phyloP scores from a whole-genome alignment of 208 protist genomes.

The Porcisia deanei region DNA sequence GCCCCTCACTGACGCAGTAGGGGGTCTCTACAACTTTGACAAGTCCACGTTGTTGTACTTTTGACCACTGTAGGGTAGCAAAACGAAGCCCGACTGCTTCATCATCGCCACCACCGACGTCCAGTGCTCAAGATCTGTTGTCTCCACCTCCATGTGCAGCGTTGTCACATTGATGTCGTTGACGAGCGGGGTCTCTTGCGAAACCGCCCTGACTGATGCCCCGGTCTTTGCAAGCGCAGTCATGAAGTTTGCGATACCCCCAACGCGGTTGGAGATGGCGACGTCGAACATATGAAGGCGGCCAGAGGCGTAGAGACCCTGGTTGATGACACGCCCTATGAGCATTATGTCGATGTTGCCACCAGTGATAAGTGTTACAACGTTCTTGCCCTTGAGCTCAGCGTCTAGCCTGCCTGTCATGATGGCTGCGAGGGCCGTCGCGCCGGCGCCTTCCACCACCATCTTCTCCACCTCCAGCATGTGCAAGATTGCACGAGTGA shows the following conservation, averaged over 20 bases:
- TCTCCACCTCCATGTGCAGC: conserved; percentile 63
- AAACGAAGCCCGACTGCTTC: conserved; percentile 38
- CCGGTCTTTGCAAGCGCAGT: conserved; percentile 46
- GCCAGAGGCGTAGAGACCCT: conserved; percentile 74
- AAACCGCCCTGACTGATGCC: conserved; percentile 74
- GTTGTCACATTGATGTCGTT: conserved; percentile 47
- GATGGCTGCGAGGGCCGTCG: conserved; percentile 73
- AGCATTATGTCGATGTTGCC: conserved; percentile 93
- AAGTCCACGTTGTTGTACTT: conserved; percentile 50
- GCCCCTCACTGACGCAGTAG: neutral
- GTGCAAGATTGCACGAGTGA: conserved; percentile 84
- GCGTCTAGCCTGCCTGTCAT: conserved; percentile 55
- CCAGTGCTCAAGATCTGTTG: conserved; percentile 45
- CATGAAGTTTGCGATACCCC: conserved; percentile 70
- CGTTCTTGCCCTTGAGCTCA: conserved; percentile 67
- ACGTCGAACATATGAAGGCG: conserved; percentile 74
- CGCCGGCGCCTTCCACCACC: conserved; percentile 87
- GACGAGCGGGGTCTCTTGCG: conserved; percentile 83
- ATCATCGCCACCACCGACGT: conserved; percentile 31
- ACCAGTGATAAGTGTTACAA: conserved; percentile 83
- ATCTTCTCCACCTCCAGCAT: conserved; percentile 91
- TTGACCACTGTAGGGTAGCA: conserved; percentile 34
- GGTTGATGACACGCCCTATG: conserved; percentile 86
- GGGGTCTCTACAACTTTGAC: conserved; percentile 38
- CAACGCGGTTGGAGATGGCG: conserved; percentile 80